These are phyloP conservation scores for Auricularia cornea DNA, from an alignment of 768 basidiomycete genomes.

Conservation along the genomic window DNA sequence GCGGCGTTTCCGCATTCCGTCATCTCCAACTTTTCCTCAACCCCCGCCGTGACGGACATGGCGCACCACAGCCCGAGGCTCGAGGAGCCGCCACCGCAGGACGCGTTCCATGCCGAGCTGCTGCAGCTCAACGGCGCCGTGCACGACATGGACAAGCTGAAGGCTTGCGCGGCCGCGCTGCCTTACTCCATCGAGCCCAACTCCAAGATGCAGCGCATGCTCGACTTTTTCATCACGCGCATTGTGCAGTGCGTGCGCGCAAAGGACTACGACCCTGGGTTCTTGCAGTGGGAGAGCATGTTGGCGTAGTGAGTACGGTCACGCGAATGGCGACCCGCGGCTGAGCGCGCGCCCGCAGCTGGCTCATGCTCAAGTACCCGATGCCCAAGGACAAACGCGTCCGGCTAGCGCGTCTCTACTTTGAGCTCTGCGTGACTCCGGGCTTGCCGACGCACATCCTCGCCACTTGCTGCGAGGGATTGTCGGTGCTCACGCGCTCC, in stretches of 20 bases:
- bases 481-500: conserved; percentile 51
- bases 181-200: conserved; percentile 74
- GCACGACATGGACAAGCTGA: conserved; percentile 49
- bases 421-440: conserved; percentile 63
- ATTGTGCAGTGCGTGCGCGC: conserved; percentile 59
- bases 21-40: not conserved
- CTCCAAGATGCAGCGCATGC: conserved; percentile 63
- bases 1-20: not conserved
- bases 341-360: conserved; percentile 37
- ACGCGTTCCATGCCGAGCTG: not conserved
- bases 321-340: conserved; percentile 1
- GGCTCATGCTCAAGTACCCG: conserved; percentile 78
- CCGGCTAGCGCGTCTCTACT: conserved; percentile 68
- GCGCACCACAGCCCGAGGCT: not conserved
- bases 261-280: conserved; percentile 73
- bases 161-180: conserved; percentile 52
- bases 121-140: conserved; percentile 21
- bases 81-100: not conserved
- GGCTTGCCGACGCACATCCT: conserved; percentile 66
- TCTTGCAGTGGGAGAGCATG: conserved; percentile 76
- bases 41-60: not conserved
- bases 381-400: conserved; percentile 75
- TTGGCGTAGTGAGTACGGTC: conserved; percentile 51
- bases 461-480: conserved; percentile 55
- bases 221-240: conserved; percentile 60